phyloP scores from a whole-genome alignment of 805 yeast species.

The Lipomyces kockii region DNA sequence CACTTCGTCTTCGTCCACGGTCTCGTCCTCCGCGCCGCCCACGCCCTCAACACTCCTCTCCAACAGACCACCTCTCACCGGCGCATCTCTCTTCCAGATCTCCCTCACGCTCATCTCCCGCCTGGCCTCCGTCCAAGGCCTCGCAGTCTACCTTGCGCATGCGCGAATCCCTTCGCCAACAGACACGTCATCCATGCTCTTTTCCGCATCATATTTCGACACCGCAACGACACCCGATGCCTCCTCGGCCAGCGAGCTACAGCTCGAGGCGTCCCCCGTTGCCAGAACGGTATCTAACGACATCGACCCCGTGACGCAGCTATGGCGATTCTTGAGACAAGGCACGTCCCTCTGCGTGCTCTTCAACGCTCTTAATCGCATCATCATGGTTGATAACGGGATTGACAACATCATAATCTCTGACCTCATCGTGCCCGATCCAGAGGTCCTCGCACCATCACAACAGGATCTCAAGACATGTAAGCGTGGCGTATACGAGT shows the following conservation, averaged over 20 bases:
- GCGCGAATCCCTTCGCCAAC: slow-evolving; percentile 33
- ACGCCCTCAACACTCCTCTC: slow-evolving; percentile 25
- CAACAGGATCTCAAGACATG: slow-evolving; percentile 82
- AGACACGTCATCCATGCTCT: slow-evolving; percentile 29
- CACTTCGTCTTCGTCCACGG: slow-evolving; percentile 15
- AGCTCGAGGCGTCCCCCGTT: slow-evolving; percentile 51
- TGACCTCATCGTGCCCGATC: slow-evolving; percentile 22
- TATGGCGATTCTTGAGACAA: slow-evolving; percentile 86
- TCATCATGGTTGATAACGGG: slow-evolving; percentile 50
- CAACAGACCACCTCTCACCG: slow-evolving; percentile 35
- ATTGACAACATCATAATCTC: slow-evolving; percentile 5
- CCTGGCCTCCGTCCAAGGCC: slow-evolving; percentile 38
- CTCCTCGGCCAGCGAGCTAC: slow-evolving; percentile 61
- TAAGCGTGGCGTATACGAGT: slow-evolving; percentile 88
- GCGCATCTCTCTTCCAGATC: slow-evolving; percentile 40
- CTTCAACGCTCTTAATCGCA: slow-evolving; percentile 62
- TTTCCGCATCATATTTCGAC: slow-evolving; percentile 50
- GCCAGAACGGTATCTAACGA: slow-evolving; percentile 45
- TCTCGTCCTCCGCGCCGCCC: slow-evolving; percentile 9
- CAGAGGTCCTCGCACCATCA: slow-evolving; percentile 55
- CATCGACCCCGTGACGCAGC: slow-evolving; percentile 88
- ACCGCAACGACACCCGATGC: slow-evolving; percentile 66
- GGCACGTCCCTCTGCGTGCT: slow-evolving; percentile 90
- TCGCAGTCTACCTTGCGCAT: slow-evolving; percentile 23
- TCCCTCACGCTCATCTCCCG: slow-evolving; percentile 38